phyloP scores from a whole-genome alignment of 495 filamentous ascomycete genomes.

The Penicillium robsamsonii region DNA sequence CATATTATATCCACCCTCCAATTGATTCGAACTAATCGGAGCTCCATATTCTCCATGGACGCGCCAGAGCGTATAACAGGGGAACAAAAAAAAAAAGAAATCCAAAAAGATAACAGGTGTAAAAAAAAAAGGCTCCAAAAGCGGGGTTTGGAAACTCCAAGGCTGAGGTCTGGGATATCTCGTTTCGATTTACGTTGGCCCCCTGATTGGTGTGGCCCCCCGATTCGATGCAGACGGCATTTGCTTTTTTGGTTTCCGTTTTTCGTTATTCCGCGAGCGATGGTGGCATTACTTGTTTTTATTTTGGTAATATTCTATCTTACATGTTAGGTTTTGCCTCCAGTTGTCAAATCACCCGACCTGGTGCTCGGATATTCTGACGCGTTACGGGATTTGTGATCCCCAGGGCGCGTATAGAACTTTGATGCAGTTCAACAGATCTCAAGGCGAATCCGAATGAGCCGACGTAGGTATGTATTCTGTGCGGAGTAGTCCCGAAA shows the following conservation, averaged over 20 bases:
- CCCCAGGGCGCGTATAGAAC: too few relatives aligned
- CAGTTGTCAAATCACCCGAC: constrained; percentile 1
- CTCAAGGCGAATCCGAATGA: too few relatives aligned
- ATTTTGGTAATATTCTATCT: not conserved
- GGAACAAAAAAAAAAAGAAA: not conserved
- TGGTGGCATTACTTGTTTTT: not conserved
- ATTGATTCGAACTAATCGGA: not conserved
- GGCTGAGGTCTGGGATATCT: not conserved
- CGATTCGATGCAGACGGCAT: not conserved
- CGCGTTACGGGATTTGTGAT: too few relatives aligned
- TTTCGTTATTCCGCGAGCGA: not conserved
- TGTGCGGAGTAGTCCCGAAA: too few relatives aligned
- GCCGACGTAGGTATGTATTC: too few relatives aligned
- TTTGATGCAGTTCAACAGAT: too few relatives aligned
- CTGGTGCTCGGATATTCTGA: constrained; percentile 1
- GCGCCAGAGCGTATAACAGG: not conserved
- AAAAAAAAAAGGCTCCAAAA: not conserved
- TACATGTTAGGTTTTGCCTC: not conserved
- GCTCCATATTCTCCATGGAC: not conserved
- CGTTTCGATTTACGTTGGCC: not conserved
- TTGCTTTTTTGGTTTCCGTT: not conserved
- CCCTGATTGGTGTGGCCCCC: not conserved
- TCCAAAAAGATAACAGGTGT: too few relatives aligned
- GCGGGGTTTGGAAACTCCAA: constrained; percentile 8
- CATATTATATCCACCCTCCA: not conserved